phyloP scores from a whole-genome alignment of 2,329 filamentous ascomycete genomes.

The Pseudogymnoascus sp. region DNA sequence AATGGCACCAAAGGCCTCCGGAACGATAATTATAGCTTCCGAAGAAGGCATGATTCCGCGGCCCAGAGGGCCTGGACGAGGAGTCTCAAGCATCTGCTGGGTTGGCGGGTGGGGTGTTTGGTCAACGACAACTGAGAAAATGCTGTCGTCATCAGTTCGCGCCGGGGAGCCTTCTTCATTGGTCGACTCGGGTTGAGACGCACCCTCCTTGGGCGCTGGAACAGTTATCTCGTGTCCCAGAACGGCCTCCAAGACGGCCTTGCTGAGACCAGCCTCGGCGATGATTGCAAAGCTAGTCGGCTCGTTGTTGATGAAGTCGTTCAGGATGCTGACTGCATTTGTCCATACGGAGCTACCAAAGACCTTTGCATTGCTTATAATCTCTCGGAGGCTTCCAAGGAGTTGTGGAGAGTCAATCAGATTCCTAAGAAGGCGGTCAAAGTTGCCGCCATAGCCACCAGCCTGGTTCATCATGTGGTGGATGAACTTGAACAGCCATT shows the following conservation, averaged over 20 bases:
- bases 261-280: conserved; percentile 84
- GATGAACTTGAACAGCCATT: conserved; percentile 91
- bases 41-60: conserved; percentile 74
- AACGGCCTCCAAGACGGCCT: conserved; percentile 75
- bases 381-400: conserved; percentile 66
- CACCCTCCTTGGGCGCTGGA: conserved; percentile 16
- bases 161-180: conserved; percentile 22
- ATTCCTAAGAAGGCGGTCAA: conserved; percentile 83
- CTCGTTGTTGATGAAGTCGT: conserved; percentile 97
- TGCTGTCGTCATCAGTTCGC: conserved; percentile 23
- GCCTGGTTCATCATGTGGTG: conserved; percentile 87
- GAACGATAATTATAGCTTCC: conserved; percentile 81
- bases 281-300: conserved; percentile 96
- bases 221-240: conserved; percentile 41
- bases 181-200: conserved; percentile 24
- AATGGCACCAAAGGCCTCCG: conserved; percentile 84
- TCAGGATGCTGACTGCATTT: conserved; percentile 81
- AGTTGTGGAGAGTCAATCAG: conserved; percentile 87
- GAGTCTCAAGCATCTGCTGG: conserved; percentile 39
- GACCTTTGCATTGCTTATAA: conserved; percentile 68
- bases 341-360: conserved; percentile 97
- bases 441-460: conserved; percentile 63
- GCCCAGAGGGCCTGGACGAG: conserved; percentile 42
- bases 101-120: conserved; percentile 45
- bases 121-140: conserved; percentile 20